These are phyloP conservation scores for Escovopsis sp. DNA, from an alignment of 2,329 filamentous ascomycete genomes.

Conservation along the genomic window DNA sequence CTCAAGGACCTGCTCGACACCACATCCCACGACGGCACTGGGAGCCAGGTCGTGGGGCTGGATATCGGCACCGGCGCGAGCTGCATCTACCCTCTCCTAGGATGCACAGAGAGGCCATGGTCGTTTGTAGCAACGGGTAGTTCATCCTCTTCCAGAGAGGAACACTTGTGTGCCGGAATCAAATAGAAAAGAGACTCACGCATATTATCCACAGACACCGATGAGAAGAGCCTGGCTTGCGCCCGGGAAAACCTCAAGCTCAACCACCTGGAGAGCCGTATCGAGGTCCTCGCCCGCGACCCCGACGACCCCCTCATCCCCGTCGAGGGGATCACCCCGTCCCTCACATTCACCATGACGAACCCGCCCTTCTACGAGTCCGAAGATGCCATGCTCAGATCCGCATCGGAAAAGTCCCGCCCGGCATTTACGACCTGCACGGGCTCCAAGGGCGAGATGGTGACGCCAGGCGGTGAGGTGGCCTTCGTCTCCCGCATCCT, in stretches of 20 bases:
- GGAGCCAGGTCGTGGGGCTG: constrained; percentile 48
- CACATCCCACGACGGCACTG: constrained; percentile 36
- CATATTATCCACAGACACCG: constrained; percentile 44
- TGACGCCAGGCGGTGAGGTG: constrained; percentile 63
- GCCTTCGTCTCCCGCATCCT: constrained; percentile 60
- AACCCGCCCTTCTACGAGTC: constrained; percentile 94
- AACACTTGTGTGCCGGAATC: too few species aligned
- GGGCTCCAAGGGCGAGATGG: constrained; percentile 72
- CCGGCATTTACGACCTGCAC: constrained; percentile 62
- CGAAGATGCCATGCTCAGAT: constrained; percentile 48
- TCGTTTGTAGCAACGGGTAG: constrained; percentile 50
- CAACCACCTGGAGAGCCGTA: constrained; percentile 51
- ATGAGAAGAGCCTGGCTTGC: constrained; percentile 50
- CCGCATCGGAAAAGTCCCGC: constrained; percentile 49
- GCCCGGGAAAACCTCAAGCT: constrained; percentile 51
- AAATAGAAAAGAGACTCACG: not conserved
- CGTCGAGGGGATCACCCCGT: constrained; percentile 33
- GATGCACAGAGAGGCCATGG: constrained; percentile 59
- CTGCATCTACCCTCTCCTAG: constrained; percentile 79
- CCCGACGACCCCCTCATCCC: constrained; percentile 46
- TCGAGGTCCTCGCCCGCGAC: constrained; percentile 45
- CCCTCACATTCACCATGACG: constrained; percentile 73
- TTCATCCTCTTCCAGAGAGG: not conserved
- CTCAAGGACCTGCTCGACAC: constrained; percentile 68
- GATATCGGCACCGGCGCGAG: constrained; percentile 88